Evolutionary conservation across 139 green algal genomes (phyloP).

Genomic region (Astrephomene gubernaculifera): DNA sequence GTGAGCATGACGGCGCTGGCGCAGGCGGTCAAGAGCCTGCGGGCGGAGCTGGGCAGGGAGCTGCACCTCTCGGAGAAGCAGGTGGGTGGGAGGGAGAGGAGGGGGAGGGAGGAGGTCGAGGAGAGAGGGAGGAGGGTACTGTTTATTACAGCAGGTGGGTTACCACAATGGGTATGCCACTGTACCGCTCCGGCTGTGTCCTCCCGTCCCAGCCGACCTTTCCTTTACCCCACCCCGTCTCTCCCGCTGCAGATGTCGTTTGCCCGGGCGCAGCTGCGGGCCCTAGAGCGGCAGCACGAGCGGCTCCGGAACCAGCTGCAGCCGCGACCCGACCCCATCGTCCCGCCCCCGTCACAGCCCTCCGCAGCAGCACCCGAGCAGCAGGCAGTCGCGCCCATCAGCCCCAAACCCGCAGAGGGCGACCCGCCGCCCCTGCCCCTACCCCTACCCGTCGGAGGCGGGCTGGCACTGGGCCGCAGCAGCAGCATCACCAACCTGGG

Average conservation of each 20-base stretch:
- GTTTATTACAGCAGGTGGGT: too few relatives aligned
- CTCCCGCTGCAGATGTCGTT: neutral
- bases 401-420: neutral
- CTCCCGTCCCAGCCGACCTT: neutral
- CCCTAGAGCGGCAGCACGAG: slow-evolving; percentile 30
- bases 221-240: neutral
- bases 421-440: neutral
- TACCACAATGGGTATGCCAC: too few relatives aligned
- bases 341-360: neutral
- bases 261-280: neutral
- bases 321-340: neutral
- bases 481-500: too few relatives aligned
- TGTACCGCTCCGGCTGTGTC: too few relatives aligned
- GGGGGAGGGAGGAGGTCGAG: neutral
- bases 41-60: neutral
- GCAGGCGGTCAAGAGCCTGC: neutral
- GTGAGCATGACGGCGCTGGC: slow-evolving; percentile 10
- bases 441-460: too few relatives aligned
- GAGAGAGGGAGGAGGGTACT: neutral
- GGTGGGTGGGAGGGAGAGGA: neutral
- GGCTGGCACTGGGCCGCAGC: too few relatives aligned
- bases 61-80: slow-evolving; percentile 28
- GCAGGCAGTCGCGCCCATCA: neutral
- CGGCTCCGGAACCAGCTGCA: slow-evolving; percentile 6
- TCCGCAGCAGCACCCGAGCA: neutral